Evolutionary conservation across 2,329 filamentous ascomycete species (phyloP), one percentile per base, ranked within the genome.

Genomic region (Colletotrichum cereale): DNA sequence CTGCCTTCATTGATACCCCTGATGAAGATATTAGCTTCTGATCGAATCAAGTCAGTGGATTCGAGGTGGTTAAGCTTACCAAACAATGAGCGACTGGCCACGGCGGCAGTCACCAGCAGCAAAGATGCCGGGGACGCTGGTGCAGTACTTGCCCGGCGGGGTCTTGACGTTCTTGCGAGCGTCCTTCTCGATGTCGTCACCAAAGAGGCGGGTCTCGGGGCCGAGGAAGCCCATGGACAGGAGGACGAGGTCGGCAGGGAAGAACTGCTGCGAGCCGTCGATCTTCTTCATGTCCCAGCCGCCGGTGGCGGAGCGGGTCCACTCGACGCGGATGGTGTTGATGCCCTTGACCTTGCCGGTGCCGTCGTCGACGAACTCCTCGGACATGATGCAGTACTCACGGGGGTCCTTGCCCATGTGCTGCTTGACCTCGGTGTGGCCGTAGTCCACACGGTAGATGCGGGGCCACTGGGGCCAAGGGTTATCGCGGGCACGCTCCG

Each of bases 261-360:
- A 98, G 88, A 97, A 97, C 80, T 98, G 91, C 85, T 97, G 93
- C 73, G 93, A 96, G 47, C 93, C 95, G 75, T 97, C 95, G 40
- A 97, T 88, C 82, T 97, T 96, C 89, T 97, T 97, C 95, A 98
- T 98, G 83, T 98, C 96, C 96, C 96, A 98, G 55, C 95, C 95
- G 75, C 95, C 95, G 73, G 90, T 91, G 36, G 93, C 88, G 65
- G 91, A 94, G 87, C 95, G 96, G 77, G 94, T 96, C 96, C 96
- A 98, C 82, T 98, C 95, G 53, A 98, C 95, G 66, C 96, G 94
- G 71, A 96, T 90, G 53, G 95, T 97, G 84, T 96, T 97, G 87
- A 98, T 97, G 74, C 96, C 96, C 87, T 95, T 97, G 79, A 98
- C 94, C 75, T 92, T 92, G 80, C 95, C 95, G 61, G 84, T 89